Evolutionary conservation across 257 asterid species (phyloP), one percentile per base, ranked within the genome.

Genomic region (Cinchona pubescens): DNA sequence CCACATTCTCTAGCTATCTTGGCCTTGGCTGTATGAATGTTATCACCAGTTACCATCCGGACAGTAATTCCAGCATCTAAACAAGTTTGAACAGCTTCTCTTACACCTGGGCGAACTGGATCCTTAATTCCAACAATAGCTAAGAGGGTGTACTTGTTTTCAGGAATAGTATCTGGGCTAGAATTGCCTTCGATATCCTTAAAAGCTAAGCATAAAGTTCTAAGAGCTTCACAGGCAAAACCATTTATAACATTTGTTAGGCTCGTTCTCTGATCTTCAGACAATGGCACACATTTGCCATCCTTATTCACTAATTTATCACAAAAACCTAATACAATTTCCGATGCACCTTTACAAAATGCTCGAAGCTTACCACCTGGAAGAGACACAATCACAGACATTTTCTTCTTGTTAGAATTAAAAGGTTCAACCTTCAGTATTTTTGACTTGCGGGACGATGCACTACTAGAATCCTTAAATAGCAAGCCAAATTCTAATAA

Each of bases 1-100:
- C 94, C 98, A 82, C 99, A 95, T 84, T 95, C 99, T 82, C 62
- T 88, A 59, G 99, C 99, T 87, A 95, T n/a, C n/a, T n/a, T 92
- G 38, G 97, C 96, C 83, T 81, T 92, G 71, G 98, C 99, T 0
- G 99, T 95, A 76, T 92, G 82, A 38, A 95, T 85, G 84, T 95
- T 95, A 83, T 92, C 99, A 78, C 98, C 98, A 12, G 98, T 95
- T 77, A 95, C 85, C 99, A 95, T 95, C 37, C 99, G 92, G 56
- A 95, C 96, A 23, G 79, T 84, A 80, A 95, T 91, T 73, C 99
- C 98, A 11, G 99, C 99, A 51, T 82, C 90, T 59, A 89, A 82
- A 81, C 99, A 95, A 37, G 87, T 88, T 81, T 82, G 75, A 63
- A 95, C 98, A 8, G 99, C 98, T 69, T 92, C 97, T 78, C 79